Base-by-base conservation (phyloP, 139 green algal genomes). In the Marvania coccoides region DNA sequence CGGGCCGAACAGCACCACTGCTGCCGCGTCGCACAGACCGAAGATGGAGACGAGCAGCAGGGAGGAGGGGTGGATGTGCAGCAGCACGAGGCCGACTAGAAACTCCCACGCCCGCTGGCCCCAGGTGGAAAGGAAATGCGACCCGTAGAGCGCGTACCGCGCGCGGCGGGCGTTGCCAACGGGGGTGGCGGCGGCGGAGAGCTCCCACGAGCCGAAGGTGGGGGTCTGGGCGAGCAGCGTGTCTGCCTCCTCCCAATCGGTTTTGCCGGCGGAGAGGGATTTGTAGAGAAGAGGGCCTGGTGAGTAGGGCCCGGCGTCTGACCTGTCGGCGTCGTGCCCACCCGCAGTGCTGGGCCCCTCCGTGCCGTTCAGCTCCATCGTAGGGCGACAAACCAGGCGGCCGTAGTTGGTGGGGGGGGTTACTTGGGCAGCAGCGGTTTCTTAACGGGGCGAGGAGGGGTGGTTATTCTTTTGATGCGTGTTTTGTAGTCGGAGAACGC, bases 31-130 rank as follows among this genome's bases (percentile, higher is more conserved):
- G 7, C 83, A 28, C 2, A 91, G 60, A 0, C 84, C 84, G 62
- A 86, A 90, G 3, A 74, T 53, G 0, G 67, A 71, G 13, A 88
- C 77, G 19, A 90, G 57, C 2, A 81, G 63, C 48, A 90, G 61
- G 0, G 72, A 80, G 37, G 58, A 14, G 2, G 81, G 75, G 37
- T 83, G 69, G 8, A 90, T 67, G 40, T 86, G 53, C 6, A 90
- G 76, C 29, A 90, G 60, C 4, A 90, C 40, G 4, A 90, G 72
- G 10, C 71, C 61, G 10, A 90, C 71, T 12, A 67, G 47, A 56
- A 90, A 90, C 53, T 90, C 83, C 81, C 75, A 87, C 28, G 65
- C 76, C 1, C 83, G 38, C 69, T 84, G 79, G 2, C 70, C 80
- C 74, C 80, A 86, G 10, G 65, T 68, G 12, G 77, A 82, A 2